Base-by-base conservation (phyloP, 2,329 filamentous ascomycete genomes). In the Epichloe sibirici region DNA sequence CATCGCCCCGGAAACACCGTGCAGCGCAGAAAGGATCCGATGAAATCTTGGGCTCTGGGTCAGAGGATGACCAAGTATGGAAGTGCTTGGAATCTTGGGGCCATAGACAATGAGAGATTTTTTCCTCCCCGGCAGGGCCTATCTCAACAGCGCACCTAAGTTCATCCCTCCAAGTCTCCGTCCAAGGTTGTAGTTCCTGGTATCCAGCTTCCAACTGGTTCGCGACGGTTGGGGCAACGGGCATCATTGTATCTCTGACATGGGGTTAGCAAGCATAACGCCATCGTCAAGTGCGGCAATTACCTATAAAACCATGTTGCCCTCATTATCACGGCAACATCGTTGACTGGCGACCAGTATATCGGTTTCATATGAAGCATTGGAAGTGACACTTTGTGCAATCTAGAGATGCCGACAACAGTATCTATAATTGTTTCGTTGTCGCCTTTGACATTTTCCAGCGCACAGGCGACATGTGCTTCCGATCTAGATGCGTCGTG, bases 281-380 rank as follows among this genome's bases (percentile, higher is more conserved):
- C 31, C 21, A 25, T 44, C 25, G 15, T 3, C 7, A 13, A 15
- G 35, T 21, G 2, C 11, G 40, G 7, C 2, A 56, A 66, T 53
- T 63, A 77, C 71, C 86, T 86, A 68, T 97, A 97, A 66, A 98
- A 98, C 93, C 93, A 98, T 0, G 91, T 97, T 1, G 87, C 90
- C 58, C 93, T 78, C 53, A 86, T 77, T 2, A 97, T 90, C 38
- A 83, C 75, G 6, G 88, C 85, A 35, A 94, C 79, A 62, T 97
- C 93, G 61, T 95, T 90, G 35, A 97, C 78, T 7, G 93, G 91
- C 17, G 86, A 90, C 93, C 93, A 98, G 65, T 98, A 98, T 55
- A 97, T 96, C 0, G 93, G 93, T 66, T 90, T 88, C 90, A 98
- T 95, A 62, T 88, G 77, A 37, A 95, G 71, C 51, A 79, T 79